A percentile compares a stretch with the other conserved stretches of the same genome.
Conservation (phyloP, 345 rosid species). For the Salix suchowensis region DNA sequence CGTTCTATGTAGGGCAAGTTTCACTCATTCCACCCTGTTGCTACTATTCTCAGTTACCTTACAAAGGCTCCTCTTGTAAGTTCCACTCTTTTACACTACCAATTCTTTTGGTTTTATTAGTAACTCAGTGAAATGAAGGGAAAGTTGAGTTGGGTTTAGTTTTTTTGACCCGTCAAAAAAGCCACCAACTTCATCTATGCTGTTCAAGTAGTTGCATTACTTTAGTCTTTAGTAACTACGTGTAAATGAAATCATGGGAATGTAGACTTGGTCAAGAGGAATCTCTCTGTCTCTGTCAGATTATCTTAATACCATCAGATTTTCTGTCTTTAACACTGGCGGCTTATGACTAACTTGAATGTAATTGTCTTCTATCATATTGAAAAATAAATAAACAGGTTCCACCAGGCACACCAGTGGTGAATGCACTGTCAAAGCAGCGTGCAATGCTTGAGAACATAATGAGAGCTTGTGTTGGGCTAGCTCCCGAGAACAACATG, state of each 20-base stretch:
- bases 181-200: background rate
- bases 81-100: background rate
- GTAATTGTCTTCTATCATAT: background rate
- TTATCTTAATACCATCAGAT: background rate
- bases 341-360: background rate
- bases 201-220: background rate
- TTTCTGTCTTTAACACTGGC: background rate
- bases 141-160: background rate
- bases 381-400: conserved; percentile 39
- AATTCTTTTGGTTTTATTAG: background rate
- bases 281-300: background rate
- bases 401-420: conserved; percentile 94
- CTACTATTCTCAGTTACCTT: conserved; percentile 95
- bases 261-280: background rate
- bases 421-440: conserved; percentile 93
- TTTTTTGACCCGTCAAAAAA: background rate
- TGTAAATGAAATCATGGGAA: background rate
- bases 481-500: conserved; percentile 98
- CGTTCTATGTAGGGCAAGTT: conserved; percentile 63
- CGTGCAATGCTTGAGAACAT: conserved; percentile 97
- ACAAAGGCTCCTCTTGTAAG: conserved; percentile 98
- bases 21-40: conserved; percentile 97
- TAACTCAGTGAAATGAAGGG: background rate
- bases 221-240: background rate
- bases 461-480: conserved; percentile 83